These are phyloP conservation scores for Coemansia sp. DNA, from an alignment of 192 early-diverging fungal genomes.

Conservation along the genomic window DNA sequence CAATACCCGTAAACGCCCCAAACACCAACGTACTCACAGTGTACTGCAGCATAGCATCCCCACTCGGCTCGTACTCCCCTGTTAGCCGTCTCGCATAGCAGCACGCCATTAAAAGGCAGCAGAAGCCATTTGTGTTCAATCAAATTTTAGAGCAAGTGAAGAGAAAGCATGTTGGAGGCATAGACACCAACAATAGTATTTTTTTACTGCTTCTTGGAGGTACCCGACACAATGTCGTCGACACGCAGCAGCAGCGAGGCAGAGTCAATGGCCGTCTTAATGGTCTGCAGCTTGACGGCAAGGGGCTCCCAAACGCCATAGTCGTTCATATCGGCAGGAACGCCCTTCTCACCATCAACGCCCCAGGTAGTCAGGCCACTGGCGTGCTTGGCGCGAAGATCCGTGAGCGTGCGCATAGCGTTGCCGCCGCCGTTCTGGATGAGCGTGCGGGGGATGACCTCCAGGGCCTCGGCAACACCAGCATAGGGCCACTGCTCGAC, in stretches of 20 bases:
- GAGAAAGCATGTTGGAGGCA: not conserved
- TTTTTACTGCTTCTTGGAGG: slow-evolving; percentile 37
- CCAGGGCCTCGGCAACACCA: slow-evolving; percentile 91
- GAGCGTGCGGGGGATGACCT: slow-evolving; percentile 97
- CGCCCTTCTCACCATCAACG: slow-evolving; percentile 90
- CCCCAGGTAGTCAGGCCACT: slow-evolving; percentile 86
- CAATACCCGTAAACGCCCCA: slow-evolving; percentile 5
- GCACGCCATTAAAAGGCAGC: slow-evolving; percentile 2
- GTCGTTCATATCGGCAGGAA: slow-evolving; percentile 92
- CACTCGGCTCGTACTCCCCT: not conserved
- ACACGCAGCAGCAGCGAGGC: slow-evolving; percentile 80
- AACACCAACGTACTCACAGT: slow-evolving; percentile 11
- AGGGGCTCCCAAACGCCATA: slow-evolving; percentile 99
- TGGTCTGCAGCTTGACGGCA: slow-evolving; percentile 99
- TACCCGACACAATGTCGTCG: slow-evolving; percentile 93
- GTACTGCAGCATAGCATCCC: not conserved
- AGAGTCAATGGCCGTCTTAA: slow-evolving; percentile 99
- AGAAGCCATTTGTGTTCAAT: not conserved
- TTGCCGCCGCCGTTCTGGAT: slow-evolving; percentile 99
- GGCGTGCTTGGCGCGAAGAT: slow-evolving; percentile 94
- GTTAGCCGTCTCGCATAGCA: not conserved
- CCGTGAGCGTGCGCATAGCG: slow-evolving; percentile 93
- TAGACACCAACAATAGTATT: not conserved
- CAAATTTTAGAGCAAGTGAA: not conserved
- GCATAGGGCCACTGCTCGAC: slow-evolving; percentile 97